Percentiles rank a stretch among this genome's conserved stretches.
phyloP scores from a whole-genome alignment of 2,329 filamentous ascomycete genomes.

The Hypomyces rosellus region DNA sequence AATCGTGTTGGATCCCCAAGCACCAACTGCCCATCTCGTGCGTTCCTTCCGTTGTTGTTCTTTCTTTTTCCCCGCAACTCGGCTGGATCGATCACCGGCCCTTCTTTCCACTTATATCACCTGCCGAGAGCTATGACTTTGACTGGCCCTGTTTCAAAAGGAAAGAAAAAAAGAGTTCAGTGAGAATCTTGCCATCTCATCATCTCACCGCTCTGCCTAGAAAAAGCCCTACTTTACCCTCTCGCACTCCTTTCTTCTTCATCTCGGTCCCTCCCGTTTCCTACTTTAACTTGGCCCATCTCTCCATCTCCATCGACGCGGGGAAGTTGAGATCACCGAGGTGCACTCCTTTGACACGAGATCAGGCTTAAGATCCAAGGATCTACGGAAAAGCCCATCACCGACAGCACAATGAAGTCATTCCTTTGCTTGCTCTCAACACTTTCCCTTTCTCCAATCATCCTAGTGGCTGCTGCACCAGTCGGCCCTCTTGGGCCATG shows the following conservation, averaged over 20 bases:
- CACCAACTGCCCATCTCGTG: too few relatives aligned
- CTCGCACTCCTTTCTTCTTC: not conserved
- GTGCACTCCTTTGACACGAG: too few relatives aligned
- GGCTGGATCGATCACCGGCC: not conserved
- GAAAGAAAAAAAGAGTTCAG: too few relatives aligned
- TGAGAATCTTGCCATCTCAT: not conserved
- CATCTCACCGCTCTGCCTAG: not conserved
- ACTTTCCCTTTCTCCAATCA: conserved; percentile 10
- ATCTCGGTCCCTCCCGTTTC: too few relatives aligned
- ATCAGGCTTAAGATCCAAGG: too few relatives aligned
- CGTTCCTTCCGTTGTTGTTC: not conserved
- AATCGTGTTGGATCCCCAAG: too few relatives aligned
- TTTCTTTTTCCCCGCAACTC: not conserved
- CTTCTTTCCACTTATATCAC: not conserved
- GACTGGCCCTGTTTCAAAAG: too few relatives aligned
- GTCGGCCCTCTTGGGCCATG: conserved; percentile 30
- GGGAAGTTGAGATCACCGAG: too few relatives aligned
- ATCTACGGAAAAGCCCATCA: too few relatives aligned
- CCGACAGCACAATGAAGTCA: conserved; percentile 4
- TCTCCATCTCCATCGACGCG: too few relatives aligned
- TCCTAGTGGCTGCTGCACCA: conserved; percentile 19
- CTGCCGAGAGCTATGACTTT: too few relatives aligned
- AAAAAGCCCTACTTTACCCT: not conserved
- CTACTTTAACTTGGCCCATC: too few relatives aligned
- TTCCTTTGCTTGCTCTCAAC: conserved; percentile 2